Conservation (phyloP, 306 rosid genomes). For the Vachellia pachyceras region DNA sequence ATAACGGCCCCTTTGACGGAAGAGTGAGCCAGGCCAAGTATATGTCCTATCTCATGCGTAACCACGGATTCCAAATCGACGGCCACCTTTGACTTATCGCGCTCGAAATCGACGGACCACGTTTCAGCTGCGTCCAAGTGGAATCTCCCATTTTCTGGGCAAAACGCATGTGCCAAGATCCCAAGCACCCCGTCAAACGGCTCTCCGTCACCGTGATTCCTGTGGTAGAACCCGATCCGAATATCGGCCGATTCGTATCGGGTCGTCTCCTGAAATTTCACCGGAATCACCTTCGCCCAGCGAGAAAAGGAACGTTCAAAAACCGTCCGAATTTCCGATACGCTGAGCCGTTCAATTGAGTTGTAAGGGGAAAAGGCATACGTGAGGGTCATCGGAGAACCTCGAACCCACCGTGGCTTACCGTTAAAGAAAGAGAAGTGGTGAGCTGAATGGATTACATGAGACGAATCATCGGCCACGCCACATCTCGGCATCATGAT, state of each 20-base stretch:
- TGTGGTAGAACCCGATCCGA: constrained; percentile 73
- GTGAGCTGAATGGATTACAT: constrained; percentile 42
- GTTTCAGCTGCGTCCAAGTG: constrained; percentile 85
- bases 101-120: constrained; percentile 80
- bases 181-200: constrained; percentile 93
- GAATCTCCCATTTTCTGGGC: constrained; percentile 86
- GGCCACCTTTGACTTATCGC: constrained; percentile 71
- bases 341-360: constrained; percentile 55
- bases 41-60: constrained; percentile 96
- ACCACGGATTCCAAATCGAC: constrained; percentile 94
- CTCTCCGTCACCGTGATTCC: constrained; percentile 94
- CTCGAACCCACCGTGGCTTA: constrained; percentile 74
- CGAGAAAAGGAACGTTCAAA: constrained; percentile 68
- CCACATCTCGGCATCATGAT: constrained; percentile 91
- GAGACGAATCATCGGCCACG: constrained; percentile 53
- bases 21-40: constrained; percentile 85
- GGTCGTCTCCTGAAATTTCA: constrained; percentile 59
- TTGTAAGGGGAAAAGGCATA: constrained; percentile 68
- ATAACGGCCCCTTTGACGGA: constrained; percentile 80
- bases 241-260: constrained; percentile 65
- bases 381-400: constrained; percentile 57
- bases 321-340: constrained; percentile 50
- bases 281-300: constrained; percentile 90
- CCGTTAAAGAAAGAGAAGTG: constrained; percentile 81
- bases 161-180: constrained; percentile 86